Percentiles rank a stretch among this genome's conserved stretches.
These are phyloP conservation scores for Alternaria conjuncta DNA, from an alignment of 2,329 filamentous ascomycete genomes.

Conservation along the genomic window DNA sequence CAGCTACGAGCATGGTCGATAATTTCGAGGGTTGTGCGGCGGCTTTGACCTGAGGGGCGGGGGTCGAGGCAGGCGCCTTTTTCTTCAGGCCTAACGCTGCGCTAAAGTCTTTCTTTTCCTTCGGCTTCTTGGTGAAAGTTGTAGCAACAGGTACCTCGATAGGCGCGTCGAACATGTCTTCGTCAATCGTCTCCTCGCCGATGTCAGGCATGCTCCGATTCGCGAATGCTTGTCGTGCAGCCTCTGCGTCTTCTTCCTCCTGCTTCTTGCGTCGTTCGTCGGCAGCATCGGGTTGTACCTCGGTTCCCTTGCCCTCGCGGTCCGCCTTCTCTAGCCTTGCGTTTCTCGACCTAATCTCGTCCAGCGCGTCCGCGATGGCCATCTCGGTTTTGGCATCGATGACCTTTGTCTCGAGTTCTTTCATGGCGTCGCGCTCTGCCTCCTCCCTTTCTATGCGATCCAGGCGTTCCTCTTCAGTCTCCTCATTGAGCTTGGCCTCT, in stretches of 20 bases:
- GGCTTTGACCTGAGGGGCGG: slow-evolving; percentile 13
- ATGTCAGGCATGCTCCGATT: slow-evolving; percentile 47
- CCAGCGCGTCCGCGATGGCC: slow-evolving; percentile 92
- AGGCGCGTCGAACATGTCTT: slow-evolving; percentile 49
- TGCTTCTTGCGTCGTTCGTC: slow-evolving; percentile 67
- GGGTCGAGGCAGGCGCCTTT: slow-evolving; percentile 25
- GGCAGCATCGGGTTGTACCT: slow-evolving; percentile 59
- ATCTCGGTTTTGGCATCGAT: slow-evolving; percentile 93
- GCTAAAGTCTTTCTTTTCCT: slow-evolving; percentile 85
- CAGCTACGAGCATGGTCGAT: slow-evolving; percentile 34
- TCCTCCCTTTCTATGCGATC: slow-evolving; percentile 83
- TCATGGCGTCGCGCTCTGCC: slow-evolving; percentile 89
- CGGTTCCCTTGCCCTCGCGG: slow-evolving; percentile 64
- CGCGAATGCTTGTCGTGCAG: slow-evolving; percentile 78
- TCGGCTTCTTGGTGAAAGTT: slow-evolving; percentile 76
- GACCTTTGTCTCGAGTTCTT: slow-evolving; percentile 91
- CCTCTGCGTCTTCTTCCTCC: slow-evolving; percentile 83
- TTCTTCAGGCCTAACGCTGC: slow-evolving; percentile 80
- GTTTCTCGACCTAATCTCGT: slow-evolving; percentile 92
- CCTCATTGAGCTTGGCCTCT: slow-evolving; percentile 68
- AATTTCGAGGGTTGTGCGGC: slow-evolving; percentile 25
- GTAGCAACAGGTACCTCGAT: slow-evolving; percentile 51
- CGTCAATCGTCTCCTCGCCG: slow-evolving; percentile 60
- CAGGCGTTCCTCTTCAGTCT: slow-evolving; percentile 86
- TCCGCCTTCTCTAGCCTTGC: slow-evolving; percentile 81